Evolutionary conservation across 1,284 basidiomycete genomes (phyloP).

Genomic region (Chiua sp.): DNA sequence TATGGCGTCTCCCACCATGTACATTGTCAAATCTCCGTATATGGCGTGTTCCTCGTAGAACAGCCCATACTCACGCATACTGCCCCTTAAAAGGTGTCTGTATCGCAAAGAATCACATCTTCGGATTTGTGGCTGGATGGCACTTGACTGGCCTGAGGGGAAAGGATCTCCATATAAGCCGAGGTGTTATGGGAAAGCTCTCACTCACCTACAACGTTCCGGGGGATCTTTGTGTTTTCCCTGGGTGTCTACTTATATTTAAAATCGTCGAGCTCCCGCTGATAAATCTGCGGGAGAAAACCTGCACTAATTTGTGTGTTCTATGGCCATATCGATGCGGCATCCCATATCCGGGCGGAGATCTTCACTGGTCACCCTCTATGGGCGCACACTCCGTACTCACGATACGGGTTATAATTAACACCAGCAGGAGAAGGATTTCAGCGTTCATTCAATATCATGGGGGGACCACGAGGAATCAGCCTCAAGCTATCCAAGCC

Average conservation of each 20-base stretch:
- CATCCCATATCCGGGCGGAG: background rate
- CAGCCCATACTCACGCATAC: background rate
- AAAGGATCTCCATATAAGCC: background rate
- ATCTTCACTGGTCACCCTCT: background rate
- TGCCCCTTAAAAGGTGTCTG: background rate
- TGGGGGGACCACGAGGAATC: background rate
- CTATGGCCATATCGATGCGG: background rate
- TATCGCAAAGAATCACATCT: background rate
- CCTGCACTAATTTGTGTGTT: background rate
- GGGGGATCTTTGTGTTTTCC: background rate
- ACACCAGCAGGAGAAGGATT: background rate
- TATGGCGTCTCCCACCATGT: background rate
- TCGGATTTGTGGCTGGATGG: background rate
- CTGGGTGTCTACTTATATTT: background rate
- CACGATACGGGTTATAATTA: conserved; percentile 2
- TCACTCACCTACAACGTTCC: background rate
- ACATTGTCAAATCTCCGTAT: background rate
- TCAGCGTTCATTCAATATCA: background rate
- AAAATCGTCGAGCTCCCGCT: background rate
- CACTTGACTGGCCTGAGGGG: background rate
- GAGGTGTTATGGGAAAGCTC: conserved; percentile 10
- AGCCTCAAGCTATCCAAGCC: background rate
- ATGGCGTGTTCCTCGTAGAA: background rate
- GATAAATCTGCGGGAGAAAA: conserved; percentile 14
- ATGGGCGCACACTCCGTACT: background rate